A percentile compares a stretch with the other conserved stretches of the same genome.
Conservation (phyloP, 83 land plant species). For the Diphasiastrum complanatum region DNA sequence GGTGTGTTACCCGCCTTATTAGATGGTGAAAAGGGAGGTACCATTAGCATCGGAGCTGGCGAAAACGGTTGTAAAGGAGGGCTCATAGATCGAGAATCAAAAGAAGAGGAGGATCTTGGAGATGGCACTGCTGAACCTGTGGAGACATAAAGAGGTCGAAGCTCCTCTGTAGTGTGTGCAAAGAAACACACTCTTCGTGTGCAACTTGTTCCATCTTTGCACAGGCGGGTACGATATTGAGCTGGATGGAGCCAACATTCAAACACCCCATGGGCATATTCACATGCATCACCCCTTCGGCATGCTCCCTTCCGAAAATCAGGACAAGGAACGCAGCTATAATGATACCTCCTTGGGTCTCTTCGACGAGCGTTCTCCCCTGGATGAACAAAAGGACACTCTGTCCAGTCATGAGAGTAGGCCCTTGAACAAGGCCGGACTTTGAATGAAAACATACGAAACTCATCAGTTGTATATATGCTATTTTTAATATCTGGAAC, state of each 20-base stretch:
- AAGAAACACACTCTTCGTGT: constrained; percentile 24
- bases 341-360: constrained; percentile 22
- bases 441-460: constrained; percentile 26
- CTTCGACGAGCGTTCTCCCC: constrained; percentile 25
- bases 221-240: constrained; percentile 25
- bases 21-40: constrained; percentile 17
- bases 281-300: constrained; percentile 23
- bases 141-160: constrained; percentile 25
- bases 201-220: constrained; percentile 25
- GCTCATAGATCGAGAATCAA: constrained; percentile 18
- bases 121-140: constrained; percentile 21
- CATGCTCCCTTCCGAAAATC: constrained; percentile 27
- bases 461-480: constrained; percentile 29
- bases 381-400: constrained; percentile 28
- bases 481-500: constrained; percentile 25
- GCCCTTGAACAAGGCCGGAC: too few species aligned
- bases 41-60: constrained; percentile 2
- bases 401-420: constrained; percentile 30
- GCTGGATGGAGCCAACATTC: constrained; percentile 32
- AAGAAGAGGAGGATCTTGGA: constrained; percentile 16
- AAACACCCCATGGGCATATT: constrained; percentile 13
- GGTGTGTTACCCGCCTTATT: constrained; percentile 14
- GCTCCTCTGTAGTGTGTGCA: constrained; percentile 29
- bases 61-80: constrained; percentile 13
- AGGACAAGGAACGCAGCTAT: constrained; percentile 28